phyloP scores from a whole-genome alignment of 257 asterid species.

The Ballota nigra region DNA sequence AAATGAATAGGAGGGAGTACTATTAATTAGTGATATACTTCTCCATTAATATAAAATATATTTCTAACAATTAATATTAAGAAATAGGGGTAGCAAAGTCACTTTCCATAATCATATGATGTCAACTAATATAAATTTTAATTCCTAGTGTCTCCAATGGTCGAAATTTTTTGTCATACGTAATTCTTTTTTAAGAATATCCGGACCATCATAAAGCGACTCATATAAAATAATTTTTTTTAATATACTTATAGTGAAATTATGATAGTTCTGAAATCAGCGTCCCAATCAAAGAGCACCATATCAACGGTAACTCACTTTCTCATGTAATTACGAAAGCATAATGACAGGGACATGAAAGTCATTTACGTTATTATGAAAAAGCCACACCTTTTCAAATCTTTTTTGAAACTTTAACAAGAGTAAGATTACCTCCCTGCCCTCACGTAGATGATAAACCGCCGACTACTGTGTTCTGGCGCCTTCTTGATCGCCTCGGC shows the following conservation, averaged over 20 bases:
- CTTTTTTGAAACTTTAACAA: constrained; percentile 11
- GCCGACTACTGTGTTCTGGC: constrained; percentile 65
- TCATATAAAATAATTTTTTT: background rate
- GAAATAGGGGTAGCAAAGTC: background rate
- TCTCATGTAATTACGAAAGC: constrained; percentile 26
- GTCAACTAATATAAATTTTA: background rate
- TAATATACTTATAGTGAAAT: background rate
- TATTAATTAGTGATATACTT: no score
- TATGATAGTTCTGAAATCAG: constrained; percentile 22
- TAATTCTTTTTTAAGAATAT: background rate
- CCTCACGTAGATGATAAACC: constrained; percentile 85
- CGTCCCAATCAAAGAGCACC: constrained; percentile 11
- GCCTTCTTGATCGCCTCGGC: constrained; percentile 86
- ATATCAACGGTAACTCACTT: background rate
- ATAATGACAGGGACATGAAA: constrained; percentile 14
- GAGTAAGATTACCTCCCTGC: constrained; percentile 84
- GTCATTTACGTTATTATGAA: constrained; percentile 22
- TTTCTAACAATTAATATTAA: background rate
- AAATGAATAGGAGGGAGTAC: no score
- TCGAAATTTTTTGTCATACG: background rate
- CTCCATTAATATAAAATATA: background rate
- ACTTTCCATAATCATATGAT: background rate
- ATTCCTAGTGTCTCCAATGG: background rate
- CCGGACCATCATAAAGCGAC: background rate
- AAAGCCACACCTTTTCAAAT: constrained; percentile 14